Evolutionary conservation across 805 yeast genomes (phyloP).

Genomic region (Lipomyces japonicus): DNA sequence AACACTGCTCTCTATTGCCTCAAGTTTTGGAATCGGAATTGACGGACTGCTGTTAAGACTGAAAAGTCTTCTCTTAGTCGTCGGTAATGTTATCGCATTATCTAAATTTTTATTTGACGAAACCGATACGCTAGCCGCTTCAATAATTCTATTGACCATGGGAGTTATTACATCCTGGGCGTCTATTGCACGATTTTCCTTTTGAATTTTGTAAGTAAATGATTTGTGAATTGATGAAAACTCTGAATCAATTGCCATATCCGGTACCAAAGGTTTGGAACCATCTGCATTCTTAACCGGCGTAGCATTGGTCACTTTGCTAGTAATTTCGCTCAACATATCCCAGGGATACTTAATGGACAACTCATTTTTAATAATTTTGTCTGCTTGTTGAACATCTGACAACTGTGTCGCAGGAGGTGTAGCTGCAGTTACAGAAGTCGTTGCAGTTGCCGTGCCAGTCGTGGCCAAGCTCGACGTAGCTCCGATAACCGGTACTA

Average conservation of each 20-base stretch:
- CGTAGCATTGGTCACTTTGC: neutral
- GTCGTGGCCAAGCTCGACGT: neutral
- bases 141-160: neutral
- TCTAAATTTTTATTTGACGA: neutral
- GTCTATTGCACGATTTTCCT: too few relatives aligned
- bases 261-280: too few relatives aligned
- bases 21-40: slow-evolving; percentile 3
- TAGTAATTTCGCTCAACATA: neutral
- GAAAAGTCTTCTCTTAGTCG: neutral
- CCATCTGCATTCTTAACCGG: too few relatives aligned
- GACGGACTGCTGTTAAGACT: slow-evolving; percentile 3
- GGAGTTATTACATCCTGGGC: slow-evolving; percentile 6
- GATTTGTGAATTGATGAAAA: too few relatives aligned
- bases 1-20: neutral
- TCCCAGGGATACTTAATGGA: neutral
- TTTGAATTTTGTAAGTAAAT: too few relatives aligned
- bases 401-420: neutral
- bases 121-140: too few relatives aligned
- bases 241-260: too few relatives aligned
- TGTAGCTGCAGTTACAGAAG: neutral
- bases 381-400: neutral
- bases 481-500: neutral
- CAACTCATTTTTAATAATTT: neutral
- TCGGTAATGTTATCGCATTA: neutral
- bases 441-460: neutral